Percentiles rank a stretch among this genome's conserved stretches.
Conservation (phyloP, 352 stramenopile species). For the Globisporangium lucens region DNA sequence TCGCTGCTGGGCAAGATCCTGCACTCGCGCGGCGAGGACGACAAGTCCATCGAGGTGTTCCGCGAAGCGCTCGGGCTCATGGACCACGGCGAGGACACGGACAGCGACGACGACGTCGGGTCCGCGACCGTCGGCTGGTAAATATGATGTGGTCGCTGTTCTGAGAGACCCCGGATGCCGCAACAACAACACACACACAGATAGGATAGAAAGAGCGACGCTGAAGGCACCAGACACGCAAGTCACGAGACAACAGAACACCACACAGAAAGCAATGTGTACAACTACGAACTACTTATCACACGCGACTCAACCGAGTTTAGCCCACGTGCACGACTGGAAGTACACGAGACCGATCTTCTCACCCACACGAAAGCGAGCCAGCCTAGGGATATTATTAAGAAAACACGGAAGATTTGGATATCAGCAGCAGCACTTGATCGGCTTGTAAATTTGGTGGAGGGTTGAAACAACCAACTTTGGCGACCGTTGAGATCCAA, state of each 20-base stretch:
- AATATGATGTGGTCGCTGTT: not conserved
- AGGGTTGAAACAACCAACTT: no score
- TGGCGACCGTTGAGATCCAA: no score
- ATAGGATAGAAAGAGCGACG: slow-evolving; percentile 5
- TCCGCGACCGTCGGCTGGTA: slow-evolving; percentile 82
- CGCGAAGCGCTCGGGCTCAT: slow-evolving; percentile 70
- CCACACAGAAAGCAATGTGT: slow-evolving; percentile 11
- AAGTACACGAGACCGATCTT: not conserved
- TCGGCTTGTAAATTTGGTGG: no score
- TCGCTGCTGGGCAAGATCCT: slow-evolving; percentile 84
- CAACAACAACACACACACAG: not conserved
- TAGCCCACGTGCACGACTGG: not conserved
- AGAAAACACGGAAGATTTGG: not conserved
- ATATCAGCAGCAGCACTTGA: not conserved
- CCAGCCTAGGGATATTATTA: not conserved
- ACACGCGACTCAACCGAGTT: not conserved
- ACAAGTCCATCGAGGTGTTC: slow-evolving; percentile 74
- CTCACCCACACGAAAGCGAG: not conserved
- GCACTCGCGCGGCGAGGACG: slow-evolving; percentile 73
- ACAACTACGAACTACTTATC: not conserved
- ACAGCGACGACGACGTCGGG: slow-evolving; percentile 67
- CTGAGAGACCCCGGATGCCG: not conserved
- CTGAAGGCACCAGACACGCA: not conserved
- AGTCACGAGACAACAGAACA: not conserved
- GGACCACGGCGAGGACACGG: slow-evolving; percentile 58